Evolutionary conservation across 768 basidiomycete genomes (phyloP).

Genomic region (Tulasnella sp.): DNA sequence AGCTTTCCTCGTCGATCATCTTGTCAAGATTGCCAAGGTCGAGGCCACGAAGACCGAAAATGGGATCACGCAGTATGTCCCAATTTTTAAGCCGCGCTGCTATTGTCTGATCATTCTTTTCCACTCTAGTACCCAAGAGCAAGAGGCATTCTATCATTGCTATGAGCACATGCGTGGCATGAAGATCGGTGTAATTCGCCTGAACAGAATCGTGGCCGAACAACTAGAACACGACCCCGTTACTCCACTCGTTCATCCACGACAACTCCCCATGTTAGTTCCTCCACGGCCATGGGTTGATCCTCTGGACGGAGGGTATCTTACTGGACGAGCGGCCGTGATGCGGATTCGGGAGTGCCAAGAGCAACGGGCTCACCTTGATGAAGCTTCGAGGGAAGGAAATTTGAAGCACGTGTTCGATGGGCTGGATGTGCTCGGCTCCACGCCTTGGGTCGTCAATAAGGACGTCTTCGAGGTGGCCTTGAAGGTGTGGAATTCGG

Average conservation of each 20-base stretch:
- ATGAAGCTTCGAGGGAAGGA: conserved; percentile 61
- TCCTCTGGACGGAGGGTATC: conserved; percentile 72
- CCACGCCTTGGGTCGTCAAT: conserved; percentile 88
- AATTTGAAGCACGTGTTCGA: conserved; percentile 79
- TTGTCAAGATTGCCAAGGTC: conserved; percentile 81
- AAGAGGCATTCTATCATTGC: conserved; percentile 84
- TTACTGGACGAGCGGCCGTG: conserved; percentile 65
- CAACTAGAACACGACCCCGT: conserved; percentile 69
- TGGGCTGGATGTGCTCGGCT: conserved; percentile 81
- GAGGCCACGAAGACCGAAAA: conserved; percentile 50
- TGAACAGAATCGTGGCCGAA: conserved; percentile 73
- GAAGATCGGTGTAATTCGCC: conserved; percentile 83
- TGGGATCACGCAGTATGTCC: conserved; percentile 52
- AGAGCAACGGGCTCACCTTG: conserved; percentile 75
- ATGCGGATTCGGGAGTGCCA: conserved; percentile 92
- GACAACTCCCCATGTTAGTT: conserved; percentile 92
- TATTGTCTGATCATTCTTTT: conserved; percentile 8
- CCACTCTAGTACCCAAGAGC: conserved; percentile 55
- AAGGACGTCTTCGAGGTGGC: conserved; percentile 61
- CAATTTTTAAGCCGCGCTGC: neutral
- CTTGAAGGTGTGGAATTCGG: conserved; percentile 77
- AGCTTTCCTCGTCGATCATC: conserved; percentile 67
- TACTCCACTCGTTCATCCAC: conserved; percentile 70
- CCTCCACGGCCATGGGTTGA: conserved; percentile 81
- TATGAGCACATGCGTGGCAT: conserved; percentile 93